Evolutionary conservation across 768 basidiomycete species (phyloP), one percentile per base, ranked within the genome.

Genomic region (Clitopilus hobsonii): DNA sequence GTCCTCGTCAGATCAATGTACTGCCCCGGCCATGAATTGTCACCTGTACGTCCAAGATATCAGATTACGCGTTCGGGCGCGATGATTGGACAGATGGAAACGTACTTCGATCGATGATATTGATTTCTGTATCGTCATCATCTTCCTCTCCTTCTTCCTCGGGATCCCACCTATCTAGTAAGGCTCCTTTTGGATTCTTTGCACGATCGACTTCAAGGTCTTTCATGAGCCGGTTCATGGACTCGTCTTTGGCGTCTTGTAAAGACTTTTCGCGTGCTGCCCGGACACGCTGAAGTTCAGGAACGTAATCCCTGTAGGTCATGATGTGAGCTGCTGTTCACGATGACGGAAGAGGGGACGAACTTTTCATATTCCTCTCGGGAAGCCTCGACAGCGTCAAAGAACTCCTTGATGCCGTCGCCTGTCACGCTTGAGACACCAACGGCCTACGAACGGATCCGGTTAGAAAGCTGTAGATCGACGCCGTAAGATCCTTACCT

Each of bases 401-500:
- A 90, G 68, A 99, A 97, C 53, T 91, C 91, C 58, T 86, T 77
- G 64, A 99, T 82, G 3, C 97, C 97, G 26, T 85, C 88, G n/a
- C 97, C 97, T 1, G 97, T 98, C 78, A 92, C 78, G 55, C 95
- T 94, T 16, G 93, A 95, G 11, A 98, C 96, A 14, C 97, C 95
- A 11, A 98, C 96, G 3, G 94, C 83, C 94, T 96, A 59, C 24
- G 55, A 56, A 57, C 25, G 26, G 14, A n/a, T n/a, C n/a, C n/a
- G n/a, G n/a, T n/a, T n/a, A n/a, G n/a, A n/a, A n/a, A n/a, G n/a
- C n/a, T n/a, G n/a, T n/a, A n/a, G n/a, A n/a, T n/a, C n/a, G n/a
- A n/a, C n/a, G n/a, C n/a, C n/a, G n/a, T n/a, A n/a, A n/a, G 49
- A 10, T 6, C 63, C 81, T 36, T 51, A 93, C 95, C 77, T 91